Evolutionary conservation across 805 yeast species (phyloP), one percentile per base, ranked within the genome.

Genomic region (Ogataea salicorniae): DNA sequence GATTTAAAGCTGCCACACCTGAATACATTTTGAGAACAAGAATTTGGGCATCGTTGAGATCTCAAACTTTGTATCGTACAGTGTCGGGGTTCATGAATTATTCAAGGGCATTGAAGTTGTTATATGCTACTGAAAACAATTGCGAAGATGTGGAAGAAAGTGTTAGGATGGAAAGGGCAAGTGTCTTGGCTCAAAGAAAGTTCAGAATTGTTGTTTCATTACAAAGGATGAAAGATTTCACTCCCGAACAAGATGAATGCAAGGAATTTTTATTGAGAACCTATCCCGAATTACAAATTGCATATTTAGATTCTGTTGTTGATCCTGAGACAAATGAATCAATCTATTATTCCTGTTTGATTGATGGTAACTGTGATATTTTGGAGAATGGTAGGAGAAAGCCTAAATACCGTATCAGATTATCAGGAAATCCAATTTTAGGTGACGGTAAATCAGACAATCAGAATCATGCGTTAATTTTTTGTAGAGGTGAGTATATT

Each of bases 361-460:
- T 87, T 58, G 95, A 87, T 69, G 87, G 87, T 37, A 74, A 75
- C 49, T 83, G 89, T 60, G 80, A 77, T 47, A 72, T 83, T 43
- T 58, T 76, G 42, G 81, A 75, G 41, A 71, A 75, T 54, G 88
- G 89, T 11, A 60, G 72, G 49, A 69, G 85, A 52, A 70, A 71
- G 49, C 88, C 88, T 31, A 79, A 80, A 55, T 81, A 81, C 57
- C 71, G 81, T 55, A 75, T 87, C 41, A 77, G 71, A 55, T 71
- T 87, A 39, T 82, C 91, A 14, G 95, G 95, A 16, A 80, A 85
- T 62, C 95, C 95, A 42, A 83, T 86, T 46, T 72, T 87, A 50
- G 95, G 95, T 42, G 94, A 86, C 63, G 95, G 95, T 48, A 86
- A 86, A 63, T 78, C 90, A 31, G 95, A 87, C 65, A 87, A 87